Evolutionary conservation across 2,329 filamentous ascomycete genomes (phyloP), one percentile per base, ranked within the genome.

Genomic region (Madurella mycetomatis): DNA sequence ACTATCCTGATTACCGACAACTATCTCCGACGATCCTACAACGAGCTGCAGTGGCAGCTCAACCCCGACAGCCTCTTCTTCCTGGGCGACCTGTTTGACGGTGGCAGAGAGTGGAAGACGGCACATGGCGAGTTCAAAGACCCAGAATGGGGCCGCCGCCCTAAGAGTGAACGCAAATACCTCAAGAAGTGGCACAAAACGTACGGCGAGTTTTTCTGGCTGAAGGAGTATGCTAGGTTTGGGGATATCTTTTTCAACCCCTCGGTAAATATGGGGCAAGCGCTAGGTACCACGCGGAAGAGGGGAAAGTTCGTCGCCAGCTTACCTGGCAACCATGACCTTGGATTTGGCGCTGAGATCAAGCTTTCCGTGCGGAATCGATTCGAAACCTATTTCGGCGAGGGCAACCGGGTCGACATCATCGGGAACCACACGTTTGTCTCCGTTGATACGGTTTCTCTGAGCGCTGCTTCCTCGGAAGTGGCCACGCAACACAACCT

Each of bases 381-480:
- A 15, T 99, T 97, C 69, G 83, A 87, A 65, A 83, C 86, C 3
- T 96, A 86, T 67, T 97, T 99, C 72, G 94, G 94, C 4, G 86
- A 94, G 52, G 83, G 86, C n/a, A 97, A 96, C 69, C 80, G 90
- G 9, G 85, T 99, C 17, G 91, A 97, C 68, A 80, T 97, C 5
- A 80, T 97, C 50, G 94, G 90, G 12, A 99, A 99, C 66, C 94
- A 99, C 69, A 95, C 90, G 0, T 91, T 99, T 67, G 89, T 99
- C 17, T 95, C 90, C 0, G 80, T 99, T 8, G 94, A 99, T 67
- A 83, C 87, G 0, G 86, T 96, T 4, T 96, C 92, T 0, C 72
- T 97, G 64, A 95, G 90, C 66, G 92, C 94, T 2, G 79, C 69
- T 43, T 75, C 75, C 1, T 82, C 81, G 2, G 68, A 74, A 46